These are phyloP conservation scores for Epichloe typhina DNA, from an alignment of 2,329 filamentous ascomycete species.

Conservation along the genomic window DNA sequence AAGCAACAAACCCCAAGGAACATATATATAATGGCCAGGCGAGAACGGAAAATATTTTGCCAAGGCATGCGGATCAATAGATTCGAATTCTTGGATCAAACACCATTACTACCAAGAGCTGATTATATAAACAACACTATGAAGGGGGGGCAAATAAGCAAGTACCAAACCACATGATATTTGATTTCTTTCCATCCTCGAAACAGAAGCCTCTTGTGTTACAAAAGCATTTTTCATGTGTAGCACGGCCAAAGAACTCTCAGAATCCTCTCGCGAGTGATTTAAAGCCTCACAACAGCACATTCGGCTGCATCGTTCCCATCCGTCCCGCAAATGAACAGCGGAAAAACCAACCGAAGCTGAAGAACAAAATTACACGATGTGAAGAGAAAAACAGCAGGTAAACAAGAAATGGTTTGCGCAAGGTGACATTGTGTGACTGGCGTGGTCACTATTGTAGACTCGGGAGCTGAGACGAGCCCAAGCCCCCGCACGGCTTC, in stretches of 20 bases:
- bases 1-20: neutral
- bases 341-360: no score
- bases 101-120: neutral
- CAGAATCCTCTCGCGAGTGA: no score
- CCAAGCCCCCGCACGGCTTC: neutral
- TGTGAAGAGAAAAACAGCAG: neutral
- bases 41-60: neutral
- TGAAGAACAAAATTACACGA: neutral
- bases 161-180: neutral
- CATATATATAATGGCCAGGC: neutral
- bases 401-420: neutral
- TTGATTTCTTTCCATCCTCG: neutral
- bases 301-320: no score
- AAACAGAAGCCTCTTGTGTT: neutral
- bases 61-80: neutral
- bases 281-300: no score
- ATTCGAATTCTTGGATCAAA: neutral
- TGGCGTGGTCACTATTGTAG: neutral
- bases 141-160: neutral
- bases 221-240: no score
- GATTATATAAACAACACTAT: neutral
- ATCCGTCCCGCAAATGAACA: no score
- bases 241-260: no score
- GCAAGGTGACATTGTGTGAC: neutral
- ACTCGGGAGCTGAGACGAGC: neutral